Conservation (phyloP, 495 filamentous ascomycete species). For the Beverwykella pulmonaria region DNA sequence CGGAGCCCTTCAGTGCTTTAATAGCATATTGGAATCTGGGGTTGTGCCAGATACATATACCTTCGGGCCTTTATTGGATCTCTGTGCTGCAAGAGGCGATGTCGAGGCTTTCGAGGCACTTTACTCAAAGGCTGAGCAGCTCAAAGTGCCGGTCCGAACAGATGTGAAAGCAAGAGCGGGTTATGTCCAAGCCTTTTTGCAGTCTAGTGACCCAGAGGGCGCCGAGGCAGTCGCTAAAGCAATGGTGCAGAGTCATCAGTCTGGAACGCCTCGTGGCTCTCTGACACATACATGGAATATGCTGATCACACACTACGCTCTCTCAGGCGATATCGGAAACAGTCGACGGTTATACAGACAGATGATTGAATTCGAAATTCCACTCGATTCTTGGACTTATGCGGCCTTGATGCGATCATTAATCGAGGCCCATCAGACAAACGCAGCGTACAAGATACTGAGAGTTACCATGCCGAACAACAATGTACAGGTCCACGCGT, state of each 20-base stretch:
- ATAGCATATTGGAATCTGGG: slow-evolving; percentile 53
- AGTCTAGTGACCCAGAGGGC: slow-evolving; percentile 34
- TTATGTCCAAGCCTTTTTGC: slow-evolving; percentile 71
- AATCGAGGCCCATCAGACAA: slow-evolving; percentile 59
- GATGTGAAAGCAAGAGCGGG: slow-evolving; percentile 49
- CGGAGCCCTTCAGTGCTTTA: slow-evolving; percentile 62
- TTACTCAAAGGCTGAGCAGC: slow-evolving; percentile 44
- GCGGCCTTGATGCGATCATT: slow-evolving; percentile 73
- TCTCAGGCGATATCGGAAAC: slow-evolving; percentile 62
- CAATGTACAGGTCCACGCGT: slow-evolving; percentile 60
- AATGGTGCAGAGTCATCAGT: slow-evolving; percentile 45
- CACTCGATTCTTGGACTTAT: slow-evolving; percentile 72
- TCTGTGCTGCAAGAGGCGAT: slow-evolving; percentile 75
- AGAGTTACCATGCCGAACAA: slow-evolving; percentile 59
- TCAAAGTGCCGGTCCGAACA: slow-evolving; percentile 10
- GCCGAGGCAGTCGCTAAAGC: slow-evolving; percentile 43
- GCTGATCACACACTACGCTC: slow-evolving; percentile 68
- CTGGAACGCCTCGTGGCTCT: slow-evolving; percentile 40
- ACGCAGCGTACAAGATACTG: slow-evolving; percentile 69
- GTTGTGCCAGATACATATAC: slow-evolving; percentile 60
- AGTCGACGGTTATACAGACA: slow-evolving; percentile 61
- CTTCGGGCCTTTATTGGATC: slow-evolving; percentile 70
- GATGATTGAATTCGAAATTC: slow-evolving; percentile 63
- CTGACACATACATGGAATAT: slow-evolving; percentile 76
- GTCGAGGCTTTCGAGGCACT: slow-evolving; percentile 65